phyloP scores from a whole-genome alignment of 2,329 filamentous ascomycete genomes.

The Calycina herbarum region DNA sequence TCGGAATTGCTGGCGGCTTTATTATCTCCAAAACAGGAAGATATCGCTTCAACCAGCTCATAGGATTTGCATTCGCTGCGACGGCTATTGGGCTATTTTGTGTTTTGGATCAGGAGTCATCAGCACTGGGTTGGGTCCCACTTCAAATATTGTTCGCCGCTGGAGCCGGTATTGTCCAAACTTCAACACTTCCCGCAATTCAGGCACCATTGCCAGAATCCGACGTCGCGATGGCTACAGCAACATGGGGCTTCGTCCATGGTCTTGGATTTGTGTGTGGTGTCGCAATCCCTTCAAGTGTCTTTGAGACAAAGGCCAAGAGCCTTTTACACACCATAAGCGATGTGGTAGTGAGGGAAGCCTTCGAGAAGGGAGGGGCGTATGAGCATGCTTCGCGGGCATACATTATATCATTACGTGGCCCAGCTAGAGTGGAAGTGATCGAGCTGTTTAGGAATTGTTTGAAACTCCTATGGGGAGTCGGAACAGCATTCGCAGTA shows the following conservation, averaged over 20 bases:
- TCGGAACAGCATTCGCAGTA: slow-evolving; percentile 14
- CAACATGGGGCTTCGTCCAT: slow-evolving; percentile 43
- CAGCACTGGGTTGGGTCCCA: slow-evolving; percentile 42
- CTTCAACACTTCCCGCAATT: slow-evolving; percentile 45
- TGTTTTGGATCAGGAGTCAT: slow-evolving; percentile 33
- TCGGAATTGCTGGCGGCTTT: slow-evolving; percentile 15
- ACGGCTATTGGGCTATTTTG: slow-evolving; percentile 20
- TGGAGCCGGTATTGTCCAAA: slow-evolving; percentile 46
- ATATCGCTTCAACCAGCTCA: slow-evolving; percentile 18
- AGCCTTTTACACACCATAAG: background rate
- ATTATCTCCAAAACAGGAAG: slow-evolving; percentile 30
- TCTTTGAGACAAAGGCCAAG: slow-evolving; percentile 14
- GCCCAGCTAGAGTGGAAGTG: background rate
- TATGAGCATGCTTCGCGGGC: slow-evolving; percentile 9
- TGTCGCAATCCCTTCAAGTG: slow-evolving; percentile 40
- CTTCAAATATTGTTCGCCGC: slow-evolving; percentile 44
- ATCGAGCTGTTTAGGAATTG: slow-evolving; percentile 1
- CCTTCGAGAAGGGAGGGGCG: background rate
- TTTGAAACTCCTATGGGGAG: slow-evolving; percentile 15
- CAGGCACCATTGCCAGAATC: slow-evolving; percentile 42
- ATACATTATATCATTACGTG: background rate
- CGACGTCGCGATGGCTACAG: slow-evolving; percentile 32
- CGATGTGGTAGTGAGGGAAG: background rate
- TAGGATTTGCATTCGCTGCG: slow-evolving; percentile 14
- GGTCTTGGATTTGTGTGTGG: slow-evolving; percentile 49